Evolutionary conservation across 495 filamentous ascomycete genomes (phyloP).

Genomic region (Aspergillus campestris): DNA sequence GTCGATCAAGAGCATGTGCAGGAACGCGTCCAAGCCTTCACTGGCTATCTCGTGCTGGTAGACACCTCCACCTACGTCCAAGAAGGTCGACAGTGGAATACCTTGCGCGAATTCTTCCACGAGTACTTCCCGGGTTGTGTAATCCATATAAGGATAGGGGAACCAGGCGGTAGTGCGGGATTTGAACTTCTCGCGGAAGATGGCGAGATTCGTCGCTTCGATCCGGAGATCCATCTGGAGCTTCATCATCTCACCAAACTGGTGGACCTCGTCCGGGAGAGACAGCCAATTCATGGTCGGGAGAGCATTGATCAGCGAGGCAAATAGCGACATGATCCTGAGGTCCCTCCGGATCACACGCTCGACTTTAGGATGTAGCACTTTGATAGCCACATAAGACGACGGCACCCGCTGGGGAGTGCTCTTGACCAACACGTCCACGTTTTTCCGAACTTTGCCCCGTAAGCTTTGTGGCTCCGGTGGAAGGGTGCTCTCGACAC

Average conservation of each 20-base stretch:
- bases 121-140: conserved; percentile 83
- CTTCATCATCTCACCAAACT: conserved; percentile 98
- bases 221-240: conserved; percentile 93
- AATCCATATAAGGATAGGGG: conserved; percentile 85
- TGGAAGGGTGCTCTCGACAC: conserved; percentile 46
- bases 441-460: conserved; percentile 65
- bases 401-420: conserved; percentile 80
- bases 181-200: conserved; percentile 87
- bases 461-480: conserved; percentile 47
- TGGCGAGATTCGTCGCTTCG: conserved; percentile 79
- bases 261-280: conserved; percentile 84
- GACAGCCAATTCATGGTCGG: conserved; percentile 98
- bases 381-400: conserved; percentile 91
- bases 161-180: conserved; percentile 89
- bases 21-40: conserved; percentile 94
- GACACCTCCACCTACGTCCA: conserved; percentile 82
- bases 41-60: conserved; percentile 93
- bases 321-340: conserved; percentile 91
- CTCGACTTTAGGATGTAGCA: conserved; percentile 88
- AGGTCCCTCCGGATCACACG: conserved; percentile 81
- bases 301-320: conserved; percentile 70
- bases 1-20: conserved; percentile 95
- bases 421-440: conserved; percentile 78
- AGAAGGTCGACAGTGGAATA: conserved; percentile 81
- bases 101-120: conserved; percentile 96